Evolutionary conservation across 1,139 yeast species (phyloP).

Genomic region (Lizanozyma gosingica): DNA sequence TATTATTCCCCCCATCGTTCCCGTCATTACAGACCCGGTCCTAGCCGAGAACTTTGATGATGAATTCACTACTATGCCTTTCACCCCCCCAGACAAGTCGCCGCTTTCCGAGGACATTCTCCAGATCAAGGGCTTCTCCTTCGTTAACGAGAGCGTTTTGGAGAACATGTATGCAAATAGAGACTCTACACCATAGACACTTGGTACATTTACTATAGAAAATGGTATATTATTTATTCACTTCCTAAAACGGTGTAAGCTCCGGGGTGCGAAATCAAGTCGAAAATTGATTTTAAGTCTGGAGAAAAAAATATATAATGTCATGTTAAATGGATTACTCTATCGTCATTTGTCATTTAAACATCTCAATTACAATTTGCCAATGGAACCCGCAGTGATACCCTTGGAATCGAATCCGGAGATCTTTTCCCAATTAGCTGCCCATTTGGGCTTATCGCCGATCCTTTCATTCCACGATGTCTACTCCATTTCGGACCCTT

Average conservation of each 20-base stretch:
- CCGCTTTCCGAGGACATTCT: neutral
- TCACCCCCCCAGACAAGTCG: conserved; percentile 1
- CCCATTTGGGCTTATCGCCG: conserved; percentile 56
- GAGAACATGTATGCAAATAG: neutral
- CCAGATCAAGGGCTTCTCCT: neutral
- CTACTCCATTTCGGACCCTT: conserved; percentile 74
- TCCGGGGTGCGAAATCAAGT: too few relatives aligned
- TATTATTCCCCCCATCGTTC: conserved; percentile 21
- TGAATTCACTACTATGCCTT: conserved; percentile 18
- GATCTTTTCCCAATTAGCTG: conserved; percentile 67
- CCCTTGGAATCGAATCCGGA: conserved; percentile 91
- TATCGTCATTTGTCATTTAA: too few relatives aligned
- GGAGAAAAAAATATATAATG: too few relatives aligned
- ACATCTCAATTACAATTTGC: conserved; percentile 9
- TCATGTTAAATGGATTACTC: too few relatives aligned
- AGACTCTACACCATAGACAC: too few relatives aligned
- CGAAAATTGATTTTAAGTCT: too few relatives aligned
- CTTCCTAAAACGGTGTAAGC: too few relatives aligned
- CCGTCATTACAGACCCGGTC: conserved; percentile 25
- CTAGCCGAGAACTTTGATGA: conserved; percentile 26
- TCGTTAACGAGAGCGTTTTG: neutral
- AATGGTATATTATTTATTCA: too few relatives aligned
- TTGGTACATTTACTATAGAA: too few relatives aligned
- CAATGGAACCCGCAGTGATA: conserved; percentile 37
- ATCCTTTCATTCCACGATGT: conserved; percentile 67